Evolutionary conservation across 257 asterid species (phyloP).

Genomic region (Lantana camara): DNA sequence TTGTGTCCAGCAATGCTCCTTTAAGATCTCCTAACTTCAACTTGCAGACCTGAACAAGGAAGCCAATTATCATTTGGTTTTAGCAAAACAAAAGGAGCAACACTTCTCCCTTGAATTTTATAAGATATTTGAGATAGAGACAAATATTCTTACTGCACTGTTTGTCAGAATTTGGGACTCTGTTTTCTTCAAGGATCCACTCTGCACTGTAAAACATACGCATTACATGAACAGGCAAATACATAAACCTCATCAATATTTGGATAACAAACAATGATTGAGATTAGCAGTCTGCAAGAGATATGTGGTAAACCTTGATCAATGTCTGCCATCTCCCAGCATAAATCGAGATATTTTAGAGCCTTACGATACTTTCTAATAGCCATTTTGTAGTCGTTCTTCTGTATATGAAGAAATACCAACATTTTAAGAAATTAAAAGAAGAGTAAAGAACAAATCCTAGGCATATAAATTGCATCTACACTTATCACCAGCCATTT

Average conservation of each 20-base stretch:
- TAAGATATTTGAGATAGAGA: conserved; percentile 2
- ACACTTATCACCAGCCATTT: neutral
- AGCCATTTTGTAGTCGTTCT: conserved; percentile 89
- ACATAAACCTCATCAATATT: neutral
- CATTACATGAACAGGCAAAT: conserved; percentile 19
- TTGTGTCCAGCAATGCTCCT: conserved; percentile 84
- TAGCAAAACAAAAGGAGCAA: conserved; percentile 8
- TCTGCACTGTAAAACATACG: conserved; percentile 38
- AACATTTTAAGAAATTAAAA: neutral
- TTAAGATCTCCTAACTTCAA: conserved; percentile 76
- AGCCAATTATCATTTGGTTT: conserved; percentile 14
- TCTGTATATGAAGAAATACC: conserved; percentile 40
- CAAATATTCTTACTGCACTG: conserved; percentile 65
- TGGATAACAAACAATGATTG: conserved; percentile 1
- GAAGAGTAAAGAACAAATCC: too few species aligned
- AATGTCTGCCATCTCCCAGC: conserved; percentile 85
- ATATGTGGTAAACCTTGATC: conserved; percentile 53
- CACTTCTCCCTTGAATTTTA: neutral
- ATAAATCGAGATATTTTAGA: conserved; percentile 71
- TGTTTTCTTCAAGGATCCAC: conserved; percentile 54
- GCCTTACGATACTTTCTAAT: conserved; percentile 87
- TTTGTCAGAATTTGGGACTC: conserved; percentile 77
- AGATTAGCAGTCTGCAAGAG: conserved; percentile 7
- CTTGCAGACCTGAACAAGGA: conserved; percentile 64
- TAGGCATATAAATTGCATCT: conserved; percentile 5